Evolutionary conservation across 139 green algal genomes (phyloP).

Genomic region (Micromonas pusilla): DNA sequence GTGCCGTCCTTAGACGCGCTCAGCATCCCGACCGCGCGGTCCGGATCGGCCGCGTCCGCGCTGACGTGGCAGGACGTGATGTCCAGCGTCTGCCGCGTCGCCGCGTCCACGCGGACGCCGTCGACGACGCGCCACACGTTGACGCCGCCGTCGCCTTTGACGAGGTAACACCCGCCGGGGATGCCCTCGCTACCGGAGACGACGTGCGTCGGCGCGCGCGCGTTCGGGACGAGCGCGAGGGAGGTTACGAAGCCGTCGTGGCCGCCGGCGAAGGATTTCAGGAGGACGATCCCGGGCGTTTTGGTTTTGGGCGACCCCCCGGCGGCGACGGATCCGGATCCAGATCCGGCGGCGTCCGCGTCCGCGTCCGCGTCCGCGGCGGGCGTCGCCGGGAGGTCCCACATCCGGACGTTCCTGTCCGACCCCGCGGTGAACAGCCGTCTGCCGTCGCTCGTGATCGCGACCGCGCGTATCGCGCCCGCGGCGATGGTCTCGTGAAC

Average conservation of each 20-base stretch:
- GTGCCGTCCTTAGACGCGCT: background rate
- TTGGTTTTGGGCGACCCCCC: background rate
- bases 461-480: background rate
- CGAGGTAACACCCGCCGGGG: background rate
- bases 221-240: background rate
- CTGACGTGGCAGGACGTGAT: background rate
- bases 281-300: background rate
- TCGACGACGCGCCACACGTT: conserved; percentile 10
- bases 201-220: background rate
- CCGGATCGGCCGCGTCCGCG: background rate
- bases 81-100: background rate
- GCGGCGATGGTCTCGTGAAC: background rate
- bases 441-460: background rate
- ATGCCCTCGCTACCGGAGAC: background rate
- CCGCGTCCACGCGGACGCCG: background rate
- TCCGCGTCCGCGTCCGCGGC: background rate
- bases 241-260: conserved; percentile 14
- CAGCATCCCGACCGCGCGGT: background rate
- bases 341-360: background rate
- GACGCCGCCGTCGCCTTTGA: conserved; percentile 3
- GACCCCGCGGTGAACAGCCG: background rate
- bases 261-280: background rate
- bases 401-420: conserved; percentile 8
- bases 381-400: background rate
- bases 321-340: background rate